Base-by-base conservation (phyloP, 495 filamentous ascomycete species). In the Penicillium simplicissimum region DNA sequence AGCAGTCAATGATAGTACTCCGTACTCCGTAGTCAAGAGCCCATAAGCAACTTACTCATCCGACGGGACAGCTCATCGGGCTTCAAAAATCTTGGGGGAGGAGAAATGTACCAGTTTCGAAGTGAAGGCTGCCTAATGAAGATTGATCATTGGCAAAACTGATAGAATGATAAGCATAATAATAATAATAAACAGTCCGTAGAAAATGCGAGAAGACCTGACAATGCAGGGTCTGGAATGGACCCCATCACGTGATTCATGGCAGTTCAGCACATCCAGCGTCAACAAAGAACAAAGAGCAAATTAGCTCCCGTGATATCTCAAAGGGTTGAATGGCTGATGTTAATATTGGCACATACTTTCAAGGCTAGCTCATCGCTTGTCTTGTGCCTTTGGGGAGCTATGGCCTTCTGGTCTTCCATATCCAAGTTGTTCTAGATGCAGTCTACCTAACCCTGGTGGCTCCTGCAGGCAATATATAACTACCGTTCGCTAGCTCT, bases 221-320 rank as follows among this genome's bases (percentile, higher is more conserved):
- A 28, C 11, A 52, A 53, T 53, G 31, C 15, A 53, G 31, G 49
- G 51, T 36, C 51, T 36, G 51, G 51, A 53, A 53, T 53, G 51
- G 51, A 11, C 51, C 21, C 28, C 10, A 34, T 53, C 51, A 53
- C 51, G 51, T 53, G 51, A 53, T 33, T 25, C 1, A 25, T 25
- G 23, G 23, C 23, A 25, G 23, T 25, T 3, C 3, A 25, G 23
- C 23, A 25, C 23, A 25, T 25, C 23, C 3, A 25, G 23, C 23
- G 23, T 25, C 23, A 25, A 25, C 23, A 25, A 25, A 15, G 6
- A 49, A 49, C 45, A 49, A 49, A n/a, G 25, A 31, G 15, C 1
- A 31, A 4, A 1, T 2, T 6, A 31, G 4, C 4, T 31, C 6
- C 28, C 28, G 6, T 31, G 28, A 7, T 5, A 31, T 31, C 28